Base-by-base conservation (phyloP, 257 asterid species). In the Solanum raphanifolium region DNA sequence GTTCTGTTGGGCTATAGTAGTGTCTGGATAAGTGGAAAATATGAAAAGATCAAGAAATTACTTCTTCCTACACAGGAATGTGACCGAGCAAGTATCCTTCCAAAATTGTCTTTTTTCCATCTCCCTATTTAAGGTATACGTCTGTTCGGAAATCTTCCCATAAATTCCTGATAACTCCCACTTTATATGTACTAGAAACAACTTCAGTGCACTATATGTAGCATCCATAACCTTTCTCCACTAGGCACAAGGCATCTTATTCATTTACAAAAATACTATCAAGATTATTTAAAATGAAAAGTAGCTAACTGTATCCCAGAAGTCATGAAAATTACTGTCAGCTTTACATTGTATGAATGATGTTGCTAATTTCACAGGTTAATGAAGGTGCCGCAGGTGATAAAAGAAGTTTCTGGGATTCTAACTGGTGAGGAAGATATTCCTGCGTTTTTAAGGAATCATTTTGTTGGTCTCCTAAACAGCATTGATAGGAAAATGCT, bases 401-500 rank as follows among this genome's bases (percentile, higher is more conserved):
- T 97, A 89, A 91, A 93, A 90, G 94, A 95, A 91, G 95, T 97
- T 89, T 96, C 99, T 52, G 93, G 89, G 90, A 92, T 93, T 89
- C 88, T 95, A 87, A 97, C 96, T 60, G 96, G 93, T 71, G 92
- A 88, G 86, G 98, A 95, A 89, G 98, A 97, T 89, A 92, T 95
- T 91, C 95, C 99, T 38, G 97, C 96, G 82, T 93, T 97, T 92
- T 89, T 95, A 91, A 94, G 94, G 93, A 95, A 90, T 88, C 98
- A 95, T 92, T 92, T 95, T 91, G 98, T 91, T 94, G 93, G 97
- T 92, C 93, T 97, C 87, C 94, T 95, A 88, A 95, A 97, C 92
- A 91, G 95, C 92, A 94, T 95, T 91, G 96, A 95, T 89, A 91
- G 98, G 90, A 97, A 97, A 89, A 95, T 95, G 99, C 98, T 95